Percentiles rank a stretch among this genome's conserved stretches.
phyloP scores from a whole-genome alignment of 495 filamentous ascomycete genomes.

The Penicillium ucsense region DNA sequence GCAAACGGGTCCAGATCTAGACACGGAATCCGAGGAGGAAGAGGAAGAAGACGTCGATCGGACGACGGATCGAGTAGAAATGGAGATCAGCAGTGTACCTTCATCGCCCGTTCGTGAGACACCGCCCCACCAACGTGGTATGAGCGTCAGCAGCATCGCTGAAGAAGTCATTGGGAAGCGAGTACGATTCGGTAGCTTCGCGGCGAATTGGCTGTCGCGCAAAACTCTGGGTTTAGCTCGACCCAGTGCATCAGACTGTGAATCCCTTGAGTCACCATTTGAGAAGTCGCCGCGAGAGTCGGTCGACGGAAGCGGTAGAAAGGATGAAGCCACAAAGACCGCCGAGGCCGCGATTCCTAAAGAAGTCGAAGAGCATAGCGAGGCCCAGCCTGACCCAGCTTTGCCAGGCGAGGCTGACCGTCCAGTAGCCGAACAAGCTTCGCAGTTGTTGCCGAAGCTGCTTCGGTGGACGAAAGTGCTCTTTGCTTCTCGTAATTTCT shows the following conservation, averaged over 20 bases:
- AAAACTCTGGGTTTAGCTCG: constrained; percentile 57
- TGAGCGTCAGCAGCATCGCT: constrained; percentile 50
- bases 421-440: constrained; percentile 14
- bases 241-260: constrained; percentile 20
- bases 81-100: constrained; percentile 25
- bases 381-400: background rate
- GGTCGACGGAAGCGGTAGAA: constrained; percentile 3
- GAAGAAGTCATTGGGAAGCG: constrained; percentile 74
- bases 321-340: constrained; percentile 6
- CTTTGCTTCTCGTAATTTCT: constrained; percentile 77
- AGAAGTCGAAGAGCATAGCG: constrained; percentile 10
- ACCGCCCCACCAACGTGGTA: constrained; percentile 9
- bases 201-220: constrained; percentile 79
- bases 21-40: constrained; percentile 28
- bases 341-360: constrained; percentile 2
- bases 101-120: constrained; percentile 19
- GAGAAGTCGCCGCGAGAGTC: constrained; percentile 11
- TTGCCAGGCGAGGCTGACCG: constrained; percentile 24
- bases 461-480: constrained; percentile 72
- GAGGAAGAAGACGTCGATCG: constrained; percentile 19
- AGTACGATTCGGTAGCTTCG: constrained; percentile 77
- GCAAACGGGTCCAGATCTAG: constrained; percentile 18
- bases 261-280: constrained; percentile 12
- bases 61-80: constrained; percentile 20
- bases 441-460: constrained; percentile 69